Conservation (phyloP, 2,329 filamentous ascomycete genomes). For the Colletotrichum lindemuthianum region DNA sequence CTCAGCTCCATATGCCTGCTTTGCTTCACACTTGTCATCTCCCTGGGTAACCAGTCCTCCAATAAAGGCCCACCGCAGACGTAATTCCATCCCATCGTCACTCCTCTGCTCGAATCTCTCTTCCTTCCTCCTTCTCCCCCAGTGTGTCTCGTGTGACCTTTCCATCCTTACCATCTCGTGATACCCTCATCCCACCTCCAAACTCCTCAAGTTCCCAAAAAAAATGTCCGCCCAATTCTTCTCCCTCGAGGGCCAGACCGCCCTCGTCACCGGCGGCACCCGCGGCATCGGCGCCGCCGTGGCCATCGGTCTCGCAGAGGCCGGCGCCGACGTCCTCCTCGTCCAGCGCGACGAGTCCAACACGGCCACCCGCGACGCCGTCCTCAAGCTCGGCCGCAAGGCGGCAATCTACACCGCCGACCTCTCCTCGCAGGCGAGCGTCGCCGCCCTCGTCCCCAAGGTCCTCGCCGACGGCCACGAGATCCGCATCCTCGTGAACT, state of each 20-base stretch:
- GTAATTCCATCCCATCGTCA: neutral
- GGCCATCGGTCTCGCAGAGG: slow-evolving; percentile 67
- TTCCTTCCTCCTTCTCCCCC: too few relatives aligned
- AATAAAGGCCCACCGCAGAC: neutral
- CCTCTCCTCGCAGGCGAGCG: slow-evolving; percentile 68
- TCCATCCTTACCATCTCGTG: too few relatives aligned
- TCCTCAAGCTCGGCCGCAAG: slow-evolving; percentile 74
- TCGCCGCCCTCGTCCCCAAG: slow-evolving; percentile 68
- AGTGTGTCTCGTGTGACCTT: too few relatives aligned
- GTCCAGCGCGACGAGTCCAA: slow-evolving; percentile 59
- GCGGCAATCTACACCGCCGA: slow-evolving; percentile 76
- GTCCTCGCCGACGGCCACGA: slow-evolving; percentile 71
- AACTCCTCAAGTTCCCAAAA: too few relatives aligned
- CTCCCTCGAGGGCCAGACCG: slow-evolving; percentile 66
- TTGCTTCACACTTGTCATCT: neutral
- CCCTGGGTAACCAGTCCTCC: neutral
- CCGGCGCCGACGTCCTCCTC: slow-evolving; percentile 66
- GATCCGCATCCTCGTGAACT: slow-evolving; percentile 85
- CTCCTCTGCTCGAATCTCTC: neutral
- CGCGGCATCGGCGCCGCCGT: slow-evolving; percentile 68
- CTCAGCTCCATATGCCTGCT: neutral
- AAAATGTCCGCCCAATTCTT: slow-evolving; percentile 56
- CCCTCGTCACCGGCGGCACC: slow-evolving; percentile 66
- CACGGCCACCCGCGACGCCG: slow-evolving; percentile 65
- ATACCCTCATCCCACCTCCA: neutral